phyloP scores from a whole-genome alignment of 495 filamentous ascomycete genomes.

The Penicillium fimorum region DNA sequence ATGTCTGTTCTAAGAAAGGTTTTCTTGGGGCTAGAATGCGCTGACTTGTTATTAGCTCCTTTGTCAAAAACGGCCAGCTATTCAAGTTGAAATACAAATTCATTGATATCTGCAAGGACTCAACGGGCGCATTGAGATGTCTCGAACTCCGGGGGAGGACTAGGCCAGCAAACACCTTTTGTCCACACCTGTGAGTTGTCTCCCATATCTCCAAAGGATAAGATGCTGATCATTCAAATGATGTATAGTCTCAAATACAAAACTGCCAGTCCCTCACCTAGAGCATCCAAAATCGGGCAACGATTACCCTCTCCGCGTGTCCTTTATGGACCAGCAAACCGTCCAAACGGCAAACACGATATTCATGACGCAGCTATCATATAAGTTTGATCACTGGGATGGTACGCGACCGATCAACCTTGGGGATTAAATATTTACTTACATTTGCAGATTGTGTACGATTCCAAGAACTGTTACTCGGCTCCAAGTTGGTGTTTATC shows the following conservation, averaged over 20 bases:
- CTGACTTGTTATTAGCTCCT: slow-evolving; percentile 30
- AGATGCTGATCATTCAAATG: background rate
- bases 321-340: slow-evolving; percentile 48
- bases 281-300: slow-evolving; percentile 42
- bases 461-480: slow-evolving; percentile 46
- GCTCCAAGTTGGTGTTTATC: slow-evolving; percentile 43
- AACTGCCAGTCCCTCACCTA: slow-evolving; percentile 45
- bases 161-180: slow-evolving; percentile 43
- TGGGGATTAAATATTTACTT: background rate
- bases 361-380: slow-evolving; percentile 45
- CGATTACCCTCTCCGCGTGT: slow-evolving; percentile 40
- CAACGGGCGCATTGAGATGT: slow-evolving; percentile 37
- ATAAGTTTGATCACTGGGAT: slow-evolving; percentile 46
- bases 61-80: slow-evolving; percentile 37
- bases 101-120: slow-evolving; percentile 46
- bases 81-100: slow-evolving; percentile 46
- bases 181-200: slow-evolving; percentile 41
- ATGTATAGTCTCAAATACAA: slow-evolving; percentile 39
- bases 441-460: slow-evolving; percentile 36
- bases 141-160: slow-evolving; percentile 40
- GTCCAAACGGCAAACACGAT: slow-evolving; percentile 41
- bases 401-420: slow-evolving; percentile 27
- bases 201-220: background rate
- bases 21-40: background rate
- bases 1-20: slow-evolving; percentile 28